Evolutionary conservation across 2,329 filamentous ascomycete species (phyloP).

Genomic region (Claviceps sp.): DNA sequence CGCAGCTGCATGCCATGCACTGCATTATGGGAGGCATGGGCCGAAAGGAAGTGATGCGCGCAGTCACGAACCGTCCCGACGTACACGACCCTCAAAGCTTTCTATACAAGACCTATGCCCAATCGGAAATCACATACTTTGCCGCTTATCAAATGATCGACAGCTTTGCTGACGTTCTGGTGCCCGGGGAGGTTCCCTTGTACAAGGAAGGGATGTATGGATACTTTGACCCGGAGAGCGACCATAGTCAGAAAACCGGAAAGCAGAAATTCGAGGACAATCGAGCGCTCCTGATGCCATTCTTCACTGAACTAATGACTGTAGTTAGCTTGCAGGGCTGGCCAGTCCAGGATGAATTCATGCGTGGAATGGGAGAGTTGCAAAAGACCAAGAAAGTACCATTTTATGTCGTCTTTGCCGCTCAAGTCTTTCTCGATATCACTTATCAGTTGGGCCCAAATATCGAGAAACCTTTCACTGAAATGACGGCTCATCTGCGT

Average conservation of each 20-base stretch:
- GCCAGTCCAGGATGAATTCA: conserved; percentile 23
- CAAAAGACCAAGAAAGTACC: conserved; percentile 17
- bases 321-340: conserved; percentile 5
- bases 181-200: conserved; percentile 7
- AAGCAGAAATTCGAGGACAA: conserved; percentile 23
- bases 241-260: conserved; percentile 13
- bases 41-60: neutral
- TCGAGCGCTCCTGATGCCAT: conserved; percentile 17
- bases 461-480: conserved; percentile 4
- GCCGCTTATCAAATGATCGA: neutral
- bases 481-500: neutral
- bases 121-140: neutral
- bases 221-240: conserved; percentile 13
- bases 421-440: conserved; percentile 28
- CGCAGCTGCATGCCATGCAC: conserved; percentile 5
- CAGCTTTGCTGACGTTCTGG: conserved; percentile 3
- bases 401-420: conserved; percentile 25
- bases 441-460: conserved; percentile 17
- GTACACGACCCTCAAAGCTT: neutral
- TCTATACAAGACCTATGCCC: neutral
- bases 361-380: conserved; percentile 20
- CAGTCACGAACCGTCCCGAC: neutral
- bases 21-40: neutral
- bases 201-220: conserved; percentile 14
- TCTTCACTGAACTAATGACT: conserved; percentile 20